Evolutionary conservation across 2,329 filamentous ascomycete species (phyloP), one percentile per base, ranked within the genome.

Genomic region (Cercospora sp.): DNA sequence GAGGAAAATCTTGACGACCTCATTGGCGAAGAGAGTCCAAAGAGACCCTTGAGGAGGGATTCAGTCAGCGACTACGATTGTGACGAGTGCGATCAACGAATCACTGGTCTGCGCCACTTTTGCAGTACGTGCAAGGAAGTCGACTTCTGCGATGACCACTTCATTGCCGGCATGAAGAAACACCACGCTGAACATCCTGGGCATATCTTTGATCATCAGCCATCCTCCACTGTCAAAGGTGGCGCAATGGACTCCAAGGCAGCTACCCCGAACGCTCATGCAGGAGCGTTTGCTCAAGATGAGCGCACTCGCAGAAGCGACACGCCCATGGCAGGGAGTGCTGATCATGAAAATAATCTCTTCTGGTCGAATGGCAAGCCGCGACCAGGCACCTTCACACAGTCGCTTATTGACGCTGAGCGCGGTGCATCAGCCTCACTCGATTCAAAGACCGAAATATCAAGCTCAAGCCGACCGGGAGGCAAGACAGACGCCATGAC

Each of bases 121-220:
- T 62, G 60, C 26, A 48, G 36, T 28, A 30, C 36, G 31, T 62
- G 60, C 26, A 42, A 39, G 23, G 28, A 16, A 10, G 33, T 62
- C n/a, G 60, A 48, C 42, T 62, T 62, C 39, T 62, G 60, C 48
- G 60, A 62, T 42, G 60, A 62, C 7, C 60, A 62, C 60, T 62
- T 62, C 28, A 48, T 51, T 33, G 39, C 23, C n/a, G 60, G 60
- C 20, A 62, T 62, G 60, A 51, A 62, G 9, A 20, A 62, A 18
- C 60, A 62, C 28, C 42, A 62, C 8, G 26, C 23, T 12, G 23
- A 30, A 20, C 23, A 62, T 30, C 60, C 60, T 10, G 28, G 16
- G 13, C 60, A 62, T 30, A 31, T 51, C 42, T 62, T 62, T 20
- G 60, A 62, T 13, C 60, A 62, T 42, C 12, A 31, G 33, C 39